phyloP scores from a whole-genome alignment of 805 yeast species.

The Candida alai region DNA sequence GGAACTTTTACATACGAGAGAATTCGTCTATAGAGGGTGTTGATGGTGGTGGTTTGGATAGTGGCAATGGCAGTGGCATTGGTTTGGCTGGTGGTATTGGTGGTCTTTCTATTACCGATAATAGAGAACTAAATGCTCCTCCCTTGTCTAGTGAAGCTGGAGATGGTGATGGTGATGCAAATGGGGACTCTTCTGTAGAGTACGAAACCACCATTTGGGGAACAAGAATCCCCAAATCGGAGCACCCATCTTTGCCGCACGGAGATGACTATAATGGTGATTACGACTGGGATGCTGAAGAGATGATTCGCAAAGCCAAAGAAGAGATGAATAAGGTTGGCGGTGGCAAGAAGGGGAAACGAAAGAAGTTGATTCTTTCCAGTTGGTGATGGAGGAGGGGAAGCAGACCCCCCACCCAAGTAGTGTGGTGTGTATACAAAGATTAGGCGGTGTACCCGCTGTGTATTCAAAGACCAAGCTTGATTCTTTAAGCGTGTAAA shows the following conservation, averaged over 20 bases:
- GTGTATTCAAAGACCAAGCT: no score
- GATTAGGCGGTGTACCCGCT: no score
- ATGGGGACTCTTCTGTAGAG: slow-evolving; percentile 16
- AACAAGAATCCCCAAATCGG: slow-evolving; percentile 48
- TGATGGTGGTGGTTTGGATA: slow-evolving; percentile 12
- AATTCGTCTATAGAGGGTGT: slow-evolving; percentile 29
- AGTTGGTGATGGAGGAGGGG: no score
- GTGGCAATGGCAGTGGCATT: no score
- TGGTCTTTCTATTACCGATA: slow-evolving; percentile 35
- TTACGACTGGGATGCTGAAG: slow-evolving; percentile 47
- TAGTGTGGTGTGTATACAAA: background rate
- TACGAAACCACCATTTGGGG: slow-evolving; percentile 73
- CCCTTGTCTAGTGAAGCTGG: slow-evolving; percentile 15
- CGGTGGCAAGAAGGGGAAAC: slow-evolving; percentile 28
- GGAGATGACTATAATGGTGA: slow-evolving; percentile 31
- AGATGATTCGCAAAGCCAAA: slow-evolving; percentile 50
- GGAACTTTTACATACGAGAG: slow-evolving; percentile 58
- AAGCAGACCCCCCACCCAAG: background rate
- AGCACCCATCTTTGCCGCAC: slow-evolving; percentile 12
- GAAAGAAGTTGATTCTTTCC: slow-evolving; percentile 39
- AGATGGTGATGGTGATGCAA: background rate
- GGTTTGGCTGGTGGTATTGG: slow-evolving; percentile 22
- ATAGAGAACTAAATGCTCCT: slow-evolving; percentile 35
- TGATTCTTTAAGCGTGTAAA: no score
- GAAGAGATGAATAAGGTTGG: slow-evolving; percentile 38